These are phyloP conservation scores for Neofusicoccum ribis DNA, from an alignment of 2,329 filamentous ascomycete species.

Conservation along the genomic window DNA sequence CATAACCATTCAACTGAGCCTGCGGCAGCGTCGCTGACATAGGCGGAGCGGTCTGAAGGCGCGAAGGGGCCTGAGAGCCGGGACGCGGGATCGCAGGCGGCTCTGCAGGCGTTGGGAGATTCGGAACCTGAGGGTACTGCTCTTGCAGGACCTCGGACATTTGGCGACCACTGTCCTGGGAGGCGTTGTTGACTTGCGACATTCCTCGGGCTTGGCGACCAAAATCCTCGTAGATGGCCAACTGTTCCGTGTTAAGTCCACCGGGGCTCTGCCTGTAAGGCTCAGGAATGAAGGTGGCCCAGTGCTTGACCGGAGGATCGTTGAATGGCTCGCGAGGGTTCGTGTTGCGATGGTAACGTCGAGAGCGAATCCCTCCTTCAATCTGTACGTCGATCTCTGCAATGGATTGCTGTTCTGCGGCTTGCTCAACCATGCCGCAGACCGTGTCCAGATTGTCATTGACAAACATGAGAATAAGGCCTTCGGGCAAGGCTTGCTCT, in stretches of 20 bases:
- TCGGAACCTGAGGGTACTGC: conserved; percentile 59
- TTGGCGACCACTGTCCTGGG: conserved; percentile 61
- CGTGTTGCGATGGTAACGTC: conserved; percentile 72
- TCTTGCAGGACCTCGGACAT: conserved; percentile 65
- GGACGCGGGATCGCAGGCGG: conserved; percentile 62
- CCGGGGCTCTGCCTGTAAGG: conserved; percentile 84
- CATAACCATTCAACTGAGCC: conserved; percentile 61
- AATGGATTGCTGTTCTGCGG: conserved; percentile 88
- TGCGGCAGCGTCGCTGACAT: conserved; percentile 38
- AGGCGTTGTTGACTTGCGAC: conserved; percentile 55
- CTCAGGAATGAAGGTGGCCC: conserved; percentile 90
- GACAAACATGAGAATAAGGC: conserved; percentile 96
- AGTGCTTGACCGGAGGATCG: conserved; percentile 78
- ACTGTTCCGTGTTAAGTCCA: conserved; percentile 85
- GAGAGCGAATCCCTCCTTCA: conserved; percentile 73
- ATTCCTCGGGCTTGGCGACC: conserved; percentile 76
- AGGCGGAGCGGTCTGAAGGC: conserved; percentile 39
- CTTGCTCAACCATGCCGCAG: conserved; percentile 91
- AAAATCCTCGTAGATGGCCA: conserved; percentile 97
- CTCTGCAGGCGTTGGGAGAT: conserved; percentile 63
- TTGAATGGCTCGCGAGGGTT: conserved; percentile 83
- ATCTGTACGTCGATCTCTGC: conserved; percentile 95
- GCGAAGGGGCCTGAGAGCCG: conserved; percentile 52
- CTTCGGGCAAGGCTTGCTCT: conserved; percentile 80
- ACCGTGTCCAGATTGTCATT: conserved; percentile 96